Evolutionary conservation across 2,329 filamentous ascomycete species (phyloP).

Genomic region (Furcasterigmium sp.): DNA sequence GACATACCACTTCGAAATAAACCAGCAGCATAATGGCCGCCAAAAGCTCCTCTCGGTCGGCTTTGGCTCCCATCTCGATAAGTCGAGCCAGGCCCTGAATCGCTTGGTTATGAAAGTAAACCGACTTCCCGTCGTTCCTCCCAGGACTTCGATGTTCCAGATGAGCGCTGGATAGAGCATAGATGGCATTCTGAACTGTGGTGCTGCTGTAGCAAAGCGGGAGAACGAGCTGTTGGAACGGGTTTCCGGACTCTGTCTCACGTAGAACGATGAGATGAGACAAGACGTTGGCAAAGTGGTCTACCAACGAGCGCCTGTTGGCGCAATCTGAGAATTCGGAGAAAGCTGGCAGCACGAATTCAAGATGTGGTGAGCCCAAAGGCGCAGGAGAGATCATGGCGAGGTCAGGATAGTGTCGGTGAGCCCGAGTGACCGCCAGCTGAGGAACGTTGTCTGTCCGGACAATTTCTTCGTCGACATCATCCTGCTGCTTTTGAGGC

Average conservation of each 20-base stretch:
- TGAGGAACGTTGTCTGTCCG: conserved; percentile 5
- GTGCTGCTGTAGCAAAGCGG: conserved; percentile 50
- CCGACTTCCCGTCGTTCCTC: conserved; percentile 45
- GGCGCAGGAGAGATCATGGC: conserved; percentile 29
- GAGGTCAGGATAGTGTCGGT: conserved; percentile 10
- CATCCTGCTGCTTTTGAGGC: conserved; percentile 16
- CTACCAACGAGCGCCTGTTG: conserved; percentile 50
- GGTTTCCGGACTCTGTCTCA: conserved; percentile 53
- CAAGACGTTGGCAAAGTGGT: conserved; percentile 59
- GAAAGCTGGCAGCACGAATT: conserved; percentile 48
- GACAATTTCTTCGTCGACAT: conserved; percentile 22
- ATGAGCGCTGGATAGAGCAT: conserved; percentile 78
- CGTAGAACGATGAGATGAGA: conserved; percentile 62
- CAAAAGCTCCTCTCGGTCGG: conserved; percentile 51
- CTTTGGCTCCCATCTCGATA: conserved; percentile 46
- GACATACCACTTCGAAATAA: conserved; percentile 58
- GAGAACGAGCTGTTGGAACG: conserved; percentile 58
- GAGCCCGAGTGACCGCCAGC: conserved; percentile 10
- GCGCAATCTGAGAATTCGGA: conserved; percentile 50
- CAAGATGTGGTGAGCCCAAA: conserved; percentile 35
- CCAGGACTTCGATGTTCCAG: conserved; percentile 56
- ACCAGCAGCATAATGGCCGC: conserved; percentile 57
- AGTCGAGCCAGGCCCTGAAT: conserved; percentile 52
- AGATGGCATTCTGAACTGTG: conserved; percentile 75
- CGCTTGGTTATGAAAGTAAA: conserved; percentile 55